A percentile compares a stretch with the other conserved stretches of the same genome.
Conservation (phyloP, 768 basidiomycete species). For the Albatrellus ellisii region DNA sequence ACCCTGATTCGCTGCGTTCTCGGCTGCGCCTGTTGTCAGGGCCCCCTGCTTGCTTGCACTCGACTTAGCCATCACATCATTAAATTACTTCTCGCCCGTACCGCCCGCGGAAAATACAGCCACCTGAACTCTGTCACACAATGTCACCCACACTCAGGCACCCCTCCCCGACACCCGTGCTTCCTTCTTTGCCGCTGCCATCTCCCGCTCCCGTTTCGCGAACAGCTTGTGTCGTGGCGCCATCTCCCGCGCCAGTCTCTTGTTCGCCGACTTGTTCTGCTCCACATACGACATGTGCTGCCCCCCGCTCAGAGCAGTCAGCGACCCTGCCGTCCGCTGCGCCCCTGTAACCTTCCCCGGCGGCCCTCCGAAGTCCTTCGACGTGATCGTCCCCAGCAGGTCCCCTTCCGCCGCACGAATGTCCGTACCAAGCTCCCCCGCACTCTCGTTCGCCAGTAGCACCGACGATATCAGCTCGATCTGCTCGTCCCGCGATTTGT, state of each 20-base stretch:
- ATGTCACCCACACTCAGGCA: neutral
- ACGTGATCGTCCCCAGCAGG: slow-evolving; percentile 74
- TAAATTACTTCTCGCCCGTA: slow-evolving; percentile 4
- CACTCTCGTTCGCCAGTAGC: slow-evolving; percentile 80
- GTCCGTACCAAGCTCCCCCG: slow-evolving; percentile 79
- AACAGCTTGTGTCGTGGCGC: slow-evolving; percentile 65
- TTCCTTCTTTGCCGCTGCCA: slow-evolving; percentile 39
- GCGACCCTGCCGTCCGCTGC: slow-evolving; percentile 70
- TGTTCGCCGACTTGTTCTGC: slow-evolving; percentile 86
- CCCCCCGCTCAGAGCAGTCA: slow-evolving; percentile 75
- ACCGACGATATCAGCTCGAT: slow-evolving; percentile 94
- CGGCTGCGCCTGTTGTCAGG: neutral
- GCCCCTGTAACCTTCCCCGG: slow-evolving; percentile 42
- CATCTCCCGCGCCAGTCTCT: slow-evolving; percentile 44
- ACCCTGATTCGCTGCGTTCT: neutral
- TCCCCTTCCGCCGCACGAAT: slow-evolving; percentile 76
- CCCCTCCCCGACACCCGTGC: slow-evolving; percentile 5
- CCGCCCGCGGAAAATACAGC: slow-evolving; percentile 4
- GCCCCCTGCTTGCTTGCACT: neutral
- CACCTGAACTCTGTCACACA: neutral
- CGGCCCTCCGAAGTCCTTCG: slow-evolving; percentile 72
- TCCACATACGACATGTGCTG: slow-evolving; percentile 91
- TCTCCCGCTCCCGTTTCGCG: slow-evolving; percentile 70
- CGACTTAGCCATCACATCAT: slow-evolving; percentile 7
- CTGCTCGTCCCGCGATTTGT: slow-evolving; percentile 83